Conservation (phyloP, 2,329 filamentous ascomycete species). For the Reticulascus tulasneorum region DNA sequence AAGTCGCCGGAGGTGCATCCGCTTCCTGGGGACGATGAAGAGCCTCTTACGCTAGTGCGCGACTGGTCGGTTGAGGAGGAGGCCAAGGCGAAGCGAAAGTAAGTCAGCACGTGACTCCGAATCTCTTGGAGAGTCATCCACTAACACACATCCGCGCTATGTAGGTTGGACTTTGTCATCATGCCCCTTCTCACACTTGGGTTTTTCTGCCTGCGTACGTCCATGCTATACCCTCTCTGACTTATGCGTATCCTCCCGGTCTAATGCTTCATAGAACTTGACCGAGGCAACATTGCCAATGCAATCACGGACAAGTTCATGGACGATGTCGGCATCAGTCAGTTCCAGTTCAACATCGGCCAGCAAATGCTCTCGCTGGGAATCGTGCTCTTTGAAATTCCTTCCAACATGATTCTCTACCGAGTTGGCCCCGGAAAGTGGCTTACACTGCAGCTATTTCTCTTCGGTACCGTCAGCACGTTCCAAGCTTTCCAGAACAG, state of each 20-base stretch:
- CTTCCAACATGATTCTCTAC: slow-evolving; percentile 44
- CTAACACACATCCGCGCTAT: background rate
- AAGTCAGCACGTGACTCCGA: slow-evolving; percentile 10
- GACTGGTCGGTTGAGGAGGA: slow-evolving; percentile 34
- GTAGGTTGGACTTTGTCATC: slow-evolving; percentile 34
- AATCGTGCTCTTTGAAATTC: slow-evolving; percentile 43
- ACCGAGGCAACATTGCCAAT: slow-evolving; percentile 32
- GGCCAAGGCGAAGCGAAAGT: slow-evolving; percentile 33
- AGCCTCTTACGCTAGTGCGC: slow-evolving; percentile 19
- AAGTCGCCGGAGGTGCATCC: slow-evolving; percentile 1
- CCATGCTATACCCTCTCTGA: background rate
- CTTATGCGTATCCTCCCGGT: too few relatives aligned
- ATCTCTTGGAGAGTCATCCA: background rate
- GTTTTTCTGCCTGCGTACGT: slow-evolving; percentile 38
- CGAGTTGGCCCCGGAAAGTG: slow-evolving; percentile 47
- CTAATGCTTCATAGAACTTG: slow-evolving; percentile 25
- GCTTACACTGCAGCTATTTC: slow-evolving; percentile 49
- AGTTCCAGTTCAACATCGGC: slow-evolving; percentile 49
- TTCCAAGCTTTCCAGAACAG: slow-evolving; percentile 50
- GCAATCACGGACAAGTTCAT: slow-evolving; percentile 40
- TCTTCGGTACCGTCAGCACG: slow-evolving; percentile 49
- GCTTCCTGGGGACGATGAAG: slow-evolving; percentile 22
- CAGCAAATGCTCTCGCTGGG: slow-evolving; percentile 46
- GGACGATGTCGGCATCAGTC: slow-evolving; percentile 43
- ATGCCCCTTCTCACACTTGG: slow-evolving; percentile 38